Percentiles rank a stretch among this genome's conserved stretches.
These are phyloP conservation scores for Cajanus cajan DNA, from an alignment of 306 rosid species.

Conservation along the genomic window DNA sequence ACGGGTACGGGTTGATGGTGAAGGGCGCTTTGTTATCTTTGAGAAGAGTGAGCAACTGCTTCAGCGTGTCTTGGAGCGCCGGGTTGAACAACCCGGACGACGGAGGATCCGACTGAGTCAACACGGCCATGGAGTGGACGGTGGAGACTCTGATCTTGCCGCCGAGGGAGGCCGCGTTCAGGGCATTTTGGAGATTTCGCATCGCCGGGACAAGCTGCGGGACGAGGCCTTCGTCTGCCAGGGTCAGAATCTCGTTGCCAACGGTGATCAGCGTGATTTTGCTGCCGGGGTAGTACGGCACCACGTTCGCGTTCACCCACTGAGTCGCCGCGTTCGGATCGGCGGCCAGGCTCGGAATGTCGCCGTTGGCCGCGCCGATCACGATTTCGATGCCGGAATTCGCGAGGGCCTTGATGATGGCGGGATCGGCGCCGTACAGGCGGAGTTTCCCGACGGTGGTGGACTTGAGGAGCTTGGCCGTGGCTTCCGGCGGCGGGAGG, in stretches of 20 bases:
- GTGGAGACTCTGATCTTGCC: constrained; percentile 73
- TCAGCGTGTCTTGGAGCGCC: constrained; percentile 37
- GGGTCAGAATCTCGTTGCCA: constrained; percentile 77
- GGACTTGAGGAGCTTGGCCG: constrained; percentile 59
- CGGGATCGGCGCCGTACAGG: constrained; percentile 72
- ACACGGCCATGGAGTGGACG: constrained; percentile 79
- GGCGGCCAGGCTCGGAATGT: constrained; percentile 61
- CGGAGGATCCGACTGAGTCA: constrained; percentile 79
- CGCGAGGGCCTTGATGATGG: constrained; percentile 53
- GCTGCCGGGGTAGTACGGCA: constrained; percentile 65
- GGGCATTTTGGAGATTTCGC: constrained; percentile 72
- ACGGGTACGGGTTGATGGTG: constrained; percentile 81
- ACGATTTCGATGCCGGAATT: constrained; percentile 66
- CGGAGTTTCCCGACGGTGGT: constrained; percentile 65
- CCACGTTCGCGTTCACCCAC: constrained; percentile 72
- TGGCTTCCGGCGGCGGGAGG: constrained; percentile 58
- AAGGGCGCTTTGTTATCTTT: constrained; percentile 68
- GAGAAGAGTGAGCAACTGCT: constrained; percentile 49
- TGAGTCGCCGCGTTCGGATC: constrained; percentile 63
- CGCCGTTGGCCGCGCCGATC: constrained; percentile 65
- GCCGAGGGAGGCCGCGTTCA: constrained; percentile 50
- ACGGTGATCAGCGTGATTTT: constrained; percentile 67
- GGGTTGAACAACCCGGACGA: constrained; percentile 72
- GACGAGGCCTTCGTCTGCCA: constrained; percentile 47
- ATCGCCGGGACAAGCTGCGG: constrained; percentile 79